Evolutionary conservation across 768 basidiomycete genomes (phyloP), one percentile per base, ranked within the genome.

Genomic region (Tulasnella sp.): DNA sequence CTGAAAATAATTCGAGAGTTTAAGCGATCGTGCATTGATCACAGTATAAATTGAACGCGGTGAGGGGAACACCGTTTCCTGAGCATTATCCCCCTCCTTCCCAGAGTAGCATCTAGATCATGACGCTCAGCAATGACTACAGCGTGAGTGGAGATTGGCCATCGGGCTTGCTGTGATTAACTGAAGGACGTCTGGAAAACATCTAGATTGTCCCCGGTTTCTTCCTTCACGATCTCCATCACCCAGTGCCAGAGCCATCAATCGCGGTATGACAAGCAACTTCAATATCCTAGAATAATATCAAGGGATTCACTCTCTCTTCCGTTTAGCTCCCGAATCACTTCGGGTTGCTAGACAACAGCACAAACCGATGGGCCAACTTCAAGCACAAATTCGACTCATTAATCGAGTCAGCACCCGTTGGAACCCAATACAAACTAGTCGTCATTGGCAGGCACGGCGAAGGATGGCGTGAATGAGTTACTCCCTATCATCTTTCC

Each of bases 391-490:
- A 72, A 8, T 68, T 88, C n/a, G 59, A 68, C 4, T 60, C 69
- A 19, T 67, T 88, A 58, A 83, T 85, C 60, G 61, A 66, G 1
- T 63, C 64, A 2, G 75, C 78, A 1, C 68, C 69, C 1, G 52
- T 65, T 0, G 72, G 70, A 1, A 73, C 73, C 23, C 70, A 69
- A 11, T 83, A 82, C 72, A 89, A 88, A 64, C 72, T 85, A 10
- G 72, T 88, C 56, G 78, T 84, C 59, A 69, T 88, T 1, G 79
- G 78, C 1, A 74, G 87, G 64, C 87, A 90, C 62, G 87, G 87
- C 0, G 73, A 88, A 69, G 87, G 85, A 56, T 80, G 76, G 65
- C 86, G 86, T 86, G 68, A 64, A 83, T 65, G 15, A 32, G 47
- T 15, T 52, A 11, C 34, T 24, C 15, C n/a, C 48, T 47, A 34